Evolutionary conservation across 2,329 filamentous ascomycete species (phyloP), one percentile per base, ranked within the genome.

Genomic region (Aspergillus sp.): DNA sequence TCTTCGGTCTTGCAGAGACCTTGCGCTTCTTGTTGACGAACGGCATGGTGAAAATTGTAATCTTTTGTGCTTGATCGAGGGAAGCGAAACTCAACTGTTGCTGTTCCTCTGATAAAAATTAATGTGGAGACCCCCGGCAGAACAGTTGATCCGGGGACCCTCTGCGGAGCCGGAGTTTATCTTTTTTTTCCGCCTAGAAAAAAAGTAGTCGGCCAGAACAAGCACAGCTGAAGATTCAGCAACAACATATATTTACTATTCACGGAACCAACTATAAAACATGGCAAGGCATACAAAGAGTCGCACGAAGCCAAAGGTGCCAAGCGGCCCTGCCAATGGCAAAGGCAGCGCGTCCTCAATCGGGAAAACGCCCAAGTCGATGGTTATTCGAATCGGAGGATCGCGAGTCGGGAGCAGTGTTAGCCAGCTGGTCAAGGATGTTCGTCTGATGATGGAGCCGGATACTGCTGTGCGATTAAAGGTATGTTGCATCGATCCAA

Each of bases 371-470:
- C 95, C 95, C 38, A 97, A 97, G 84, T 96, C 91, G 76, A 97
- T 99, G 94, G 94, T 99, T 61, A 97, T 99, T 78, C 91, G 95
- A 69, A 93, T 97, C 72, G 95, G 95, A 71, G 94, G 93, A 70
- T 91, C 93, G 71, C 92, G 97, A 75, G 92, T 99, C 56, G 95
- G 95, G 61, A 87, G 92, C 62, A 96, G 91, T 76, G 86, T 99
- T 71, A 94, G 90, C 76, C 93, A 98, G 80, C 83, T 99, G 69
- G 93, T 94, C 23, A 89, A 91, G 69, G 95, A 99, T 80, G 91
- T 98, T 62, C 89, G 95, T 70, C 85, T 85, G 59, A 94, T 98
- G 81, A 96, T 99, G 93, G 93, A 98, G 79, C 95, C 95, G 1
- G 91, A 93, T 57, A 99, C 95, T 4, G 95, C 95, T 3, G 90